Conservation (phyloP, 2,329 filamentous ascomycete species). For the Paramyrothecium sp. region DNA sequence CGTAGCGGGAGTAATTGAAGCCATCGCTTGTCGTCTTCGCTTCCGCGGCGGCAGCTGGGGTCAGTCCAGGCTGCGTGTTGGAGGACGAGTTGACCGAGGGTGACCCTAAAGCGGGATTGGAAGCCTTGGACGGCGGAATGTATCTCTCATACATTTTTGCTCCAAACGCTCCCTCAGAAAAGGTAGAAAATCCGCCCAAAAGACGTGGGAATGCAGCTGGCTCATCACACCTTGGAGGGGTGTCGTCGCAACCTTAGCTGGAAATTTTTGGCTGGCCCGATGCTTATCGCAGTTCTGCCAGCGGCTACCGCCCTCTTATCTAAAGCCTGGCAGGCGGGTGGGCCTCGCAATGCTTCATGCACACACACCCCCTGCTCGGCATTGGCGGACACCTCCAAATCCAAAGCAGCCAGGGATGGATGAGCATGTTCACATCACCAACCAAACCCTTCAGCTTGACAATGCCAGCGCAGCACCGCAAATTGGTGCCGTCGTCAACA, state of each 20-base stretch:
- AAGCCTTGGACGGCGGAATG: slow-evolving; percentile 30
- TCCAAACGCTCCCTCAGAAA: slow-evolving; percentile 9
- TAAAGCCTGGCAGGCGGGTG: neutral
- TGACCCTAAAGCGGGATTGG: neutral
- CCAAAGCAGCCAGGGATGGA: neutral
- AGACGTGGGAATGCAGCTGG: neutral
- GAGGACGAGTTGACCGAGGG: slow-evolving; percentile 6
- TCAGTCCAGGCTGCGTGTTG: slow-evolving; percentile 4
- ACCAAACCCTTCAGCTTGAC: slow-evolving; percentile 5
- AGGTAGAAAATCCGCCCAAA: neutral
- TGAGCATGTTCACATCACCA: slow-evolving; percentile 1
- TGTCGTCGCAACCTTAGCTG: neutral
- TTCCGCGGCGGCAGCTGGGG: slow-evolving; percentile 6
- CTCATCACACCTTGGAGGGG: neutral
- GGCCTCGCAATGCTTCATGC: neutral
- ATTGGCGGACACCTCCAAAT: neutral
- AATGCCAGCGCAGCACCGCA: slow-evolving; percentile 1
- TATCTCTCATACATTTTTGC: slow-evolving; percentile 42
- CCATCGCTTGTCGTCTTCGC: slow-evolving; percentile 11
- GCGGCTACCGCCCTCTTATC: slow-evolving; percentile 33
- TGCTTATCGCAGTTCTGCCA: slow-evolving; percentile 38
- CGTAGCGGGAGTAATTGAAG: slow-evolving; percentile 39
- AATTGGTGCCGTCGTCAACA: slow-evolving; percentile 27
- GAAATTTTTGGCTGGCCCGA: slow-evolving; percentile 31
- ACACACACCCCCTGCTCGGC: neutral